Percentiles rank a stretch among this genome's conserved stretches.
phyloP scores from a whole-genome alignment of 495 filamentous ascomycete species.

The Chaetomium tenue region DNA sequence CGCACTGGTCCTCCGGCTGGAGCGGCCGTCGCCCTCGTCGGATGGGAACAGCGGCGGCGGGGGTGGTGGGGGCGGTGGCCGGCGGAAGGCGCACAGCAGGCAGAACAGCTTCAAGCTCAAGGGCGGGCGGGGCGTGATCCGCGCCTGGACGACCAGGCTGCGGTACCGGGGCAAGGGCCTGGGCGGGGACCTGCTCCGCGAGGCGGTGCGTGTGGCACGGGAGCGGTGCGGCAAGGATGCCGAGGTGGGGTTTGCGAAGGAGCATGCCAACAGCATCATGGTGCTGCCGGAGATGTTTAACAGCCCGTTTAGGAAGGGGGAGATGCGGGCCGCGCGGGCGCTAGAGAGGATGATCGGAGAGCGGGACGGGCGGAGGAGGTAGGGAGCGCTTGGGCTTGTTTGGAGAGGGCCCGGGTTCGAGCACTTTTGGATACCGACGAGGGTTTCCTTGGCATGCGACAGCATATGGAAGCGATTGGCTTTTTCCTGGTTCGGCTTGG shows the following conservation, averaged over 20 bases:
- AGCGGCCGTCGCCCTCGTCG: slow-evolving; percentile 25
- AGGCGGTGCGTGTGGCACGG: slow-evolving; percentile 58
- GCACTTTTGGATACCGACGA: background rate
- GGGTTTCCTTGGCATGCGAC: background rate
- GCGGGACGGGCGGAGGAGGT: slow-evolving; percentile 40
- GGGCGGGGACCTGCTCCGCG: slow-evolving; percentile 64
- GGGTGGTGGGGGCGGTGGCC: slow-evolving; percentile 10
- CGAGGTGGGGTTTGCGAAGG: slow-evolving; percentile 62
- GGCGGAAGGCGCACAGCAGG: slow-evolving; percentile 2
- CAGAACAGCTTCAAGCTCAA: slow-evolving; percentile 26
- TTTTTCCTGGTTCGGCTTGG: background rate
- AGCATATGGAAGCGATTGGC: background rate
- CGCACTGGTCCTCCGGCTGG: slow-evolving; percentile 44
- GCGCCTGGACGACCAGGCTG: slow-evolving; percentile 72
- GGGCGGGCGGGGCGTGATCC: slow-evolving; percentile 56
- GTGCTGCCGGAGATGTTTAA: slow-evolving; percentile 63
- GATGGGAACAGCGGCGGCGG: slow-evolving; percentile 26
- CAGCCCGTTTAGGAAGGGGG: slow-evolving; percentile 54
- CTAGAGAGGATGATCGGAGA: slow-evolving; percentile 51
- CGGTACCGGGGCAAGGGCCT: slow-evolving; percentile 66
- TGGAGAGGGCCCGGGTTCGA: background rate
- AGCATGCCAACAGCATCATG: slow-evolving; percentile 64
- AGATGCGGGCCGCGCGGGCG: slow-evolving; percentile 52
- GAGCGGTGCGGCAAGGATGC: slow-evolving; percentile 56
- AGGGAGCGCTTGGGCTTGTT: background rate